Base-by-base conservation (phyloP, 192 early-diverging fungal species). In the Coemansia javaensis region DNA sequence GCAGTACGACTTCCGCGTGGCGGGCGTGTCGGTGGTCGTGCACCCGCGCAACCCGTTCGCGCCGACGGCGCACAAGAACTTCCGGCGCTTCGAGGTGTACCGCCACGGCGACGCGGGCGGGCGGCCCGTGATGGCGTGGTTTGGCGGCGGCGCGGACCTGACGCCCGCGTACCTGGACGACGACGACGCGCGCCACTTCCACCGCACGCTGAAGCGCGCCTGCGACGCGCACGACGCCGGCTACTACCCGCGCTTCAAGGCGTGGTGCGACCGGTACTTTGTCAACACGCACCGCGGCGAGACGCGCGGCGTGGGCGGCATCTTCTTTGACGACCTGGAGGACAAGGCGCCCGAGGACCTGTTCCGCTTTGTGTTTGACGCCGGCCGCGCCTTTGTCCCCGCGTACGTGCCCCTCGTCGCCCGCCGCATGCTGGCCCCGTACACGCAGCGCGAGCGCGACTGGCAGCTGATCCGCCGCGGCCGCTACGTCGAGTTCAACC, bases 261-360 rank as follows among this genome's bases (percentile, higher is more conserved):
- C 88, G 40, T 97, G 94, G 94, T 94, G 91, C 62, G 96, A 99
- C 61, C 78, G 85, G 27, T 99, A 99, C 67, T 99, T 99, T 65
- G 76, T 81, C 59, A 83, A 84, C 45, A 77, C 82, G 7, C 96
- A 99, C 63, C 82, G 96, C 10, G 56, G 75, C 9, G 96, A 99
- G 64, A 78, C 85, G 13, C 89, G 96, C 23, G 96, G 96, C 2
- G 66, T 99, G 43, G 96, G 96, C 18, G 96, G 96, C 22, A 97
- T 97, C 65, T 99, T 99, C 71, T 99, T 99, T 70, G 96, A 99
- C 53, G 96, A 99, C 56, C 62, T 97, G 32, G 85, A 87, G 42
- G 80, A 85, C 37, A 82, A 81, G 57, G 42, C 56, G 15, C 70
- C 79, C 3, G 87, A 94, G 32, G 80, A 90, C 44, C 54, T 90